These are phyloP conservation scores for Diaporthe eres DNA, from an alignment of 2,329 filamentous ascomycete species.

Conservation along the genomic window DNA sequence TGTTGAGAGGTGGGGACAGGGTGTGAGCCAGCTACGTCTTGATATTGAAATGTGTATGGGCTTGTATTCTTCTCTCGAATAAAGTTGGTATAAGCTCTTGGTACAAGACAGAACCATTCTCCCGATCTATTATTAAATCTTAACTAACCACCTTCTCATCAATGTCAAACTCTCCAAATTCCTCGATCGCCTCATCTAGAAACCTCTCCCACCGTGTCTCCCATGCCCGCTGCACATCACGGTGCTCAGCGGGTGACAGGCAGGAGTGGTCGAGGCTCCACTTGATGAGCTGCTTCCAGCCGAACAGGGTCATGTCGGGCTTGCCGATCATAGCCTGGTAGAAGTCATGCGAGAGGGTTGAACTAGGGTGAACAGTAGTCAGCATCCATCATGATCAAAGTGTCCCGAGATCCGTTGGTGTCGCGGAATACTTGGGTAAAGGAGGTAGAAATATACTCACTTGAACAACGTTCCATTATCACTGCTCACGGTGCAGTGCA, in stretches of 20 bases:
- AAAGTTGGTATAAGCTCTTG: neutral
- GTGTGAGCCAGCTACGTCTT: neutral
- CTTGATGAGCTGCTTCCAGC: constrained; percentile 77
- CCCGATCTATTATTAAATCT: neutral
- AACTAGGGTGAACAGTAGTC: constrained; percentile 58
- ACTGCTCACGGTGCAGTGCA: constrained; percentile 81
- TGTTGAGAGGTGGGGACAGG: neutral
- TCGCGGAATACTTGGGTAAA: neutral
- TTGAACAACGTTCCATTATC: constrained; percentile 82
- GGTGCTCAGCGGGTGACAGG: constrained; percentile 59
- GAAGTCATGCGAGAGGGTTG: constrained; percentile 81
- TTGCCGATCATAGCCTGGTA: constrained; percentile 82
- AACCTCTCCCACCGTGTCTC: constrained; percentile 70
- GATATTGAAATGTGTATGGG: neutral
- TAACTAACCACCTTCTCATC: neutral
- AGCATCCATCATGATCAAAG: neutral
- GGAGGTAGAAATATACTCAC: constrained; percentile 55
- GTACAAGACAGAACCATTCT: neutral
- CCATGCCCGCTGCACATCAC: constrained; percentile 60
- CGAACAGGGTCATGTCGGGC: constrained; percentile 75
- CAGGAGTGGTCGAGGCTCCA: constrained; percentile 76
- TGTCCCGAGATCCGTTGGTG: neutral
- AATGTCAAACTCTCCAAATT: constrained; percentile 49
- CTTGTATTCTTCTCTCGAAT: neutral
- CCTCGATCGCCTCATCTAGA: constrained; percentile 64